phyloP scores from a whole-genome alignment of 345 rosid species.

The Lepidium sativum region DNA sequence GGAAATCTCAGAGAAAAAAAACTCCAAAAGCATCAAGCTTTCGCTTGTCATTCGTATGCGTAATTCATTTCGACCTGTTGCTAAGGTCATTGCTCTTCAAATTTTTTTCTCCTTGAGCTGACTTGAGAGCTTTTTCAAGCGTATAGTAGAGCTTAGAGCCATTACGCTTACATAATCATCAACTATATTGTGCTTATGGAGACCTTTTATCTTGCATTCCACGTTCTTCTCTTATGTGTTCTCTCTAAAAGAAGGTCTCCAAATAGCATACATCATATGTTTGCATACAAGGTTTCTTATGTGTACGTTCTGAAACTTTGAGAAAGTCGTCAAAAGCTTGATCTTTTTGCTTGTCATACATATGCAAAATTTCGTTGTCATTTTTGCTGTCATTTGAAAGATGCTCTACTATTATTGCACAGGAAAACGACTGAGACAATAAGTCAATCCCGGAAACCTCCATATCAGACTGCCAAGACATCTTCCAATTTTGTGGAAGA shows the following conservation, averaged over 20 bases:
- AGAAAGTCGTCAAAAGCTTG: neutral
- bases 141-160: neutral
- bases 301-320: neutral
- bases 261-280: no score
- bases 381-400: neutral
- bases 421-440: slow-evolving; percentile 39
- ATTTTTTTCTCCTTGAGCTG: neutral
- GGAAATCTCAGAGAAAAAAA: no score
- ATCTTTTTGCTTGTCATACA: neutral
- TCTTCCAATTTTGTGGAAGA: slow-evolving; percentile 31
- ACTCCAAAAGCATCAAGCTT: neutral
- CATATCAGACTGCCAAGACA: slow-evolving; percentile 31
- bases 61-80: neutral
- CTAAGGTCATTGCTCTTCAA: neutral
- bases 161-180: neutral
- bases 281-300: neutral
- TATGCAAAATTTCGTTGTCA: neutral
- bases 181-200: neutral
- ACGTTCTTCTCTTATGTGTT: no score
- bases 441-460: slow-evolving; percentile 32
- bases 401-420: slow-evolving; percentile 10
- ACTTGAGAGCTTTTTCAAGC: neutral
- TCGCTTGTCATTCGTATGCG: neutral
- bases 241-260: no score
- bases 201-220: no score